Evolutionary conservation across 2,329 filamentous ascomycete species (phyloP).

Genomic region (Fusarium humuli): DNA sequence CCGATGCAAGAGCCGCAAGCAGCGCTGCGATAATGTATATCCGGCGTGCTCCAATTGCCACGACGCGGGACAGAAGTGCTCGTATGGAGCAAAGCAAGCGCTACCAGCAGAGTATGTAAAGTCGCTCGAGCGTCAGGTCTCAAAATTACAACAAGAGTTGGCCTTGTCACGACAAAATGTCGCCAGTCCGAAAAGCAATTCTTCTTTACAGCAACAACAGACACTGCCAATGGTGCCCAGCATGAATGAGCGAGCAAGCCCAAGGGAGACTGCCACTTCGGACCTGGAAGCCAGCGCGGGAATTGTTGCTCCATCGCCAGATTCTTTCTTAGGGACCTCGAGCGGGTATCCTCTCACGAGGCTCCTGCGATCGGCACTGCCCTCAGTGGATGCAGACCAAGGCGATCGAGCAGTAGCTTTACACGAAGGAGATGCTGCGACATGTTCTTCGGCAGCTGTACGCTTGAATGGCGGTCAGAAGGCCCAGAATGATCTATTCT

Average conservation of each 20-base stretch:
- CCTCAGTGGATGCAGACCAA: background rate
- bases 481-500: fast-evolving
- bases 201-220: background rate
- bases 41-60: constrained; percentile 7
- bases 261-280: background rate
- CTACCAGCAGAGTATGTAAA: constrained; percentile 3
- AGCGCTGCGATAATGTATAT: constrained; percentile 7
- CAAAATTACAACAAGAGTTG: background rate
- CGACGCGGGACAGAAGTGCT: background rate
- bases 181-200: background rate
- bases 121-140: background rate
- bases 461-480: background rate
- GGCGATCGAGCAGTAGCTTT: background rate
- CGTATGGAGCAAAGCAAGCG: constrained; percentile 1
- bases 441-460: background rate
- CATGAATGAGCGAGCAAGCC: background rate
- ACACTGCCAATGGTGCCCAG: background rate
- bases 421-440: background rate
- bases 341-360: constrained; percentile 11
- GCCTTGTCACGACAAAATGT: background rate
- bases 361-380: background rate
- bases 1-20: constrained; percentile 3
- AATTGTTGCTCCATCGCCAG: constrained; percentile 1
- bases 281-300: constrained; percentile 13
- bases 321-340: constrained; percentile 1